A percentile compares a stretch with the other conserved stretches of the same genome.
Evolutionary conservation across 345 rosid genomes (phyloP).

Genomic region (Stellera chamaejasme): DNA sequence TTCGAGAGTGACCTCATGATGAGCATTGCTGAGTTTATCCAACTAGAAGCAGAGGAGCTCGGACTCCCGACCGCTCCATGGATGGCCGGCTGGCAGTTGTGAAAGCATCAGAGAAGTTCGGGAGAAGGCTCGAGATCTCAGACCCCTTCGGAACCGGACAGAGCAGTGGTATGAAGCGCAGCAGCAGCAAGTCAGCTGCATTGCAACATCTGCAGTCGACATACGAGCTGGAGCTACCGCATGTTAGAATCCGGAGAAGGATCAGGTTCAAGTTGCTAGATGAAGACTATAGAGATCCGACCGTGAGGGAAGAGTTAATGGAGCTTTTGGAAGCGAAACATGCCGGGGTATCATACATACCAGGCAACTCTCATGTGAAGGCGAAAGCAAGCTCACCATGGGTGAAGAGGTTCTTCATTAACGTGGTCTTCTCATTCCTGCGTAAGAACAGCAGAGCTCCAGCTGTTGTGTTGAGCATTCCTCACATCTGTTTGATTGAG

Average conservation of each 20-base stretch:
- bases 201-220: conserved; percentile 45
- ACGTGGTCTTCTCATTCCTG: conserved; percentile 72
- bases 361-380: conserved; percentile 63
- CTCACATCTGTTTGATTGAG: conserved; percentile 76
- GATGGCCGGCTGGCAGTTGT: conserved; percentile 82
- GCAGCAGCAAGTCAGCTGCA: conserved; percentile 58
- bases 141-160: conserved; percentile 32
- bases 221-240: conserved; percentile 58
- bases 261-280: conserved; percentile 53
- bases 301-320: conserved; percentile 68
- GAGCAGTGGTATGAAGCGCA: conserved; percentile 26
- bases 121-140: conserved; percentile 53
- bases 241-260: conserved; percentile 31
- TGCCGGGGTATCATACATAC: conserved; percentile 67
- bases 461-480: conserved; percentile 67
- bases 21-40: conserved; percentile 92
- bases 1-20: conserved; percentile 76
- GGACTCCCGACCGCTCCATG: conserved; percentile 37
- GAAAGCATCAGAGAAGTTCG: conserved; percentile 64
- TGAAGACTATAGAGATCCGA: conserved; percentile 42
- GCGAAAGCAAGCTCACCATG: conserved; percentile 65
- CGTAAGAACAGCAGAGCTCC: conserved; percentile 82
- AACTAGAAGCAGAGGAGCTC: conserved; percentile 71
- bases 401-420: conserved; percentile 58
- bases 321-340: conserved; percentile 73